Percentiles rank a stretch among this genome's conserved stretches.
phyloP scores from a whole-genome alignment of 495 filamentous ascomycete species.

The Apiosordaria backusii region DNA sequence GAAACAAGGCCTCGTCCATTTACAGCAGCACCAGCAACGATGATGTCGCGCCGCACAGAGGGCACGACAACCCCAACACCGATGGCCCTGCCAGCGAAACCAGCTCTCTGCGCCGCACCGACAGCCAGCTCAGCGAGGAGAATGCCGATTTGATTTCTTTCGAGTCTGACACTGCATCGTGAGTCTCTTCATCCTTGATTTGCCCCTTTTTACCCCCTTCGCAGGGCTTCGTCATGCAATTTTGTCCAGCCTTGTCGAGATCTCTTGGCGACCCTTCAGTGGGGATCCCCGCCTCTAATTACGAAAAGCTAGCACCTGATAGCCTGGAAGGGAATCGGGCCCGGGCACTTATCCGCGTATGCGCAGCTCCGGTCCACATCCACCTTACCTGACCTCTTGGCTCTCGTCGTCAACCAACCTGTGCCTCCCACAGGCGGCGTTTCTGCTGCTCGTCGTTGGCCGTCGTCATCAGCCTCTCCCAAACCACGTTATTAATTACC shows the following conservation, averaged over 20 bases:
- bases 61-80: slow-evolving; percentile 22
- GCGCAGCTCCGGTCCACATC: background rate
- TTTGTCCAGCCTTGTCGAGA: slow-evolving; percentile 1
- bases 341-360: background rate
- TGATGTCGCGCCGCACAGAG: slow-evolving; percentile 20
- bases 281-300: background rate
- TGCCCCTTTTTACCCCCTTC: background rate
- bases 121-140: slow-evolving; percentile 18
- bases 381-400: background rate
- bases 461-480: slow-evolving; percentile 20
- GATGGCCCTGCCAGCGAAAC: background rate
- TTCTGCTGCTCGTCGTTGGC: slow-evolving; percentile 19
- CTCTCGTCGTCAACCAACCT: slow-evolving; percentile 8
- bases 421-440: slow-evolving; percentile 25
- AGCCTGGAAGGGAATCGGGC: background rate
- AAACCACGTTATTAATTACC: background rate
- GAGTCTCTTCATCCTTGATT: background rate
- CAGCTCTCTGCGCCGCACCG: slow-evolving; percentile 10
- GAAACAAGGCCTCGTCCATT: slow-evolving; percentile 34
- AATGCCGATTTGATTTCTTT: slow-evolving; percentile 21
- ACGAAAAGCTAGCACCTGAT: background rate
- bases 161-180: background rate
- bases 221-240: slow-evolving; percentile 2
- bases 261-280: background rate
- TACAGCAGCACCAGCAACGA: slow-evolving; percentile 27